Percentiles rank a stretch among this genome's conserved stretches.
phyloP scores from a whole-genome alignment of 139 green algal genomes.

The Volvox africanus region DNA sequence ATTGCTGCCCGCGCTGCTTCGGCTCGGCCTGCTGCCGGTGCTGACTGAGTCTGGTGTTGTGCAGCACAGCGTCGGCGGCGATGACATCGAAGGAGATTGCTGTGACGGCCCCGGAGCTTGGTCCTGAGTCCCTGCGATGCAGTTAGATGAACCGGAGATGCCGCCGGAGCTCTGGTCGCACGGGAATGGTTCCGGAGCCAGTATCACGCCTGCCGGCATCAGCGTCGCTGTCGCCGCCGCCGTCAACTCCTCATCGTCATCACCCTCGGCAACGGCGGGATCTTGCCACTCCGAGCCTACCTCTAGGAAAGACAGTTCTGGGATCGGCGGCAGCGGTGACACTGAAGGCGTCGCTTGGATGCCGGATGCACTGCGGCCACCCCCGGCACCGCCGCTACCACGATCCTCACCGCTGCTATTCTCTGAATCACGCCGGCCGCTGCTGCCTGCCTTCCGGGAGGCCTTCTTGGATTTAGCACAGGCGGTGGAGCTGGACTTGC shows the following conservation, averaged over 20 bases:
- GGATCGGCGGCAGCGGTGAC: conserved; percentile 22
- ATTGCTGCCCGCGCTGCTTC: not conserved
- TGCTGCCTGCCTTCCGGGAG: not conserved
- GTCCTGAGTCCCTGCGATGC: too few relatives aligned
- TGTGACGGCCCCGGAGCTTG: not conserved
- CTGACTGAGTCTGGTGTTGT: not conserved
- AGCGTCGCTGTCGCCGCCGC: not conserved
- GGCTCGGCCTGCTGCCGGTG: not conserved
- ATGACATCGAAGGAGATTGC: not conserved
- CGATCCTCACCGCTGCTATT: not conserved
- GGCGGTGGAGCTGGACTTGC: not conserved
- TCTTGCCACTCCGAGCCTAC: not conserved
- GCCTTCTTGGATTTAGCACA: not conserved
- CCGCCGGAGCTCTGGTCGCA: not conserved
- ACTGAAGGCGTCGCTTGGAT: not conserved
- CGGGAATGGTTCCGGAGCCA: not conserved
- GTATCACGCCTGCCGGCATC: not conserved
- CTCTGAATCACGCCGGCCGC: not conserved
- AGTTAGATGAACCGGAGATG: not conserved
- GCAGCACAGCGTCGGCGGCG: not conserved
- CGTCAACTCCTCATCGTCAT: not conserved
- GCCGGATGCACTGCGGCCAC: too few relatives aligned
- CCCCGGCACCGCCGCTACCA: not conserved
- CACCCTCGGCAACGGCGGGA: not conserved
- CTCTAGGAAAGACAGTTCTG: conserved; percentile 10